Evolutionary conservation across 2,329 filamentous ascomycete species (phyloP).

Genomic region (Penicillium sp.): DNA sequence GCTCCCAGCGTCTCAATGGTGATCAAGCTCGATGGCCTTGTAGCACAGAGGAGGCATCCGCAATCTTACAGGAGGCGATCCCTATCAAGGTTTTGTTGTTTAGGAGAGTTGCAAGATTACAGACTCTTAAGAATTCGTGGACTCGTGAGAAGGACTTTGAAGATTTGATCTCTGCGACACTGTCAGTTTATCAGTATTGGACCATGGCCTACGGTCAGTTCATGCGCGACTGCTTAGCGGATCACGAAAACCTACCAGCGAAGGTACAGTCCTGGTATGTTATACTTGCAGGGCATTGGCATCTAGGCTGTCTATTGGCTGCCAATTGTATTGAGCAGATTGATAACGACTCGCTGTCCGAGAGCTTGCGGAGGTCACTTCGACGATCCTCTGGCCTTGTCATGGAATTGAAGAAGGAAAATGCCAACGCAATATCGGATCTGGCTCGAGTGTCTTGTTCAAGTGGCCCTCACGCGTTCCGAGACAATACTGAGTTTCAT

Average conservation of each 20-base stretch:
- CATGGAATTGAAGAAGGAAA: slow-evolving; percentile 44
- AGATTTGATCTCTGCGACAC: slow-evolving; percentile 42
- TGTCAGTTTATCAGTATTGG: slow-evolving; percentile 58
- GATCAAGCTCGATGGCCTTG: no score
- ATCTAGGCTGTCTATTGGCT: slow-evolving; percentile 56
- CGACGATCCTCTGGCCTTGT: slow-evolving; percentile 36
- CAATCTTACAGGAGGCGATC: no score
- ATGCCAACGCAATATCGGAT: slow-evolving; percentile 50
- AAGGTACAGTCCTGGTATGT: slow-evolving; percentile 63
- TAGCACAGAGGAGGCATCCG: no score
- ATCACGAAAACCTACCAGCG: slow-evolving; percentile 52
- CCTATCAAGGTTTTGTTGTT: no score
- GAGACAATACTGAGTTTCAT: no score
- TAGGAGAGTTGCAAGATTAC: no score
- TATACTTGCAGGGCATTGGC: slow-evolving; percentile 59
- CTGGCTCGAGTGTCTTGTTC: slow-evolving; percentile 38
- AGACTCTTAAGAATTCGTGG: no score
- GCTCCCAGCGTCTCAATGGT: no score
- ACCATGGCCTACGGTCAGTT: slow-evolving; percentile 53
- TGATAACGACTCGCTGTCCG: slow-evolving; percentile 37
- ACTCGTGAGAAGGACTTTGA: no score
- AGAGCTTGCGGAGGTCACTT: slow-evolving; percentile 22
- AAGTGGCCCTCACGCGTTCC: no score
- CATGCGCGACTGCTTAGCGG: slow-evolving; percentile 52
- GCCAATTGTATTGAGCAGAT: slow-evolving; percentile 56